Base-by-base conservation (phyloP, 345 rosid species). In the Aurinia saxatilis region DNA sequence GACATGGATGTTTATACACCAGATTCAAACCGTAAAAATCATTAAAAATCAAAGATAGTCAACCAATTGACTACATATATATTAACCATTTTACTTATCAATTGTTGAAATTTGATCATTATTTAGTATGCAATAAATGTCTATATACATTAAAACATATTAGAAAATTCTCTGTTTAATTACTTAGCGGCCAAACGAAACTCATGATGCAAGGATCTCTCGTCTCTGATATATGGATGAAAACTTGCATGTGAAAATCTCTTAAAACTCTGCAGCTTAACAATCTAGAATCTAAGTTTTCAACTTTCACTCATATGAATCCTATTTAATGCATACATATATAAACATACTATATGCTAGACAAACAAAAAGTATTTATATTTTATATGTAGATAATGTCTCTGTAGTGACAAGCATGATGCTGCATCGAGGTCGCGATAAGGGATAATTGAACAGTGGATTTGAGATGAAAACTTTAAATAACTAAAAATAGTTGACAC, bases 391-490 rank as follows among this genome's bases (percentile, higher is more conserved):
- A 54, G 29, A 61, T 27, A 30, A 49, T 63, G 60, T 56, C 39
- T 63, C 7, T 56, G 74, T 56, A 70, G 65, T 70, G 74, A 62
- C 68, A 55, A 70, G 49, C 74, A 70, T 55, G 70, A 63, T 62
- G 51, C 55, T 70, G 59, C 65, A 70, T 36, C 10, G 48, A 44
- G 62, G 36, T 60, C 31, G 60, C 45, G 69, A 63, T 58, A 41
- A 38, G 47, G 44, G 69, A 63, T 56, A 34, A 34, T 33, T 63
- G 25, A 70, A 63, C 65, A 70, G 74, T 63, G 18, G 9, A 34
- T 15, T 61, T 54, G 64, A 48, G 65, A 10, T 48, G 59, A 48
- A 70, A 63, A 56, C 31, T 21, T 55, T 29, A 55, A 70, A 54
- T 14, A 55, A 70, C 27, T 8, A 47, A 55, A 48, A 70, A 62